Conservation (phyloP, 371 early-diverging fungal species). For the Entomophthora muscae region DNA sequence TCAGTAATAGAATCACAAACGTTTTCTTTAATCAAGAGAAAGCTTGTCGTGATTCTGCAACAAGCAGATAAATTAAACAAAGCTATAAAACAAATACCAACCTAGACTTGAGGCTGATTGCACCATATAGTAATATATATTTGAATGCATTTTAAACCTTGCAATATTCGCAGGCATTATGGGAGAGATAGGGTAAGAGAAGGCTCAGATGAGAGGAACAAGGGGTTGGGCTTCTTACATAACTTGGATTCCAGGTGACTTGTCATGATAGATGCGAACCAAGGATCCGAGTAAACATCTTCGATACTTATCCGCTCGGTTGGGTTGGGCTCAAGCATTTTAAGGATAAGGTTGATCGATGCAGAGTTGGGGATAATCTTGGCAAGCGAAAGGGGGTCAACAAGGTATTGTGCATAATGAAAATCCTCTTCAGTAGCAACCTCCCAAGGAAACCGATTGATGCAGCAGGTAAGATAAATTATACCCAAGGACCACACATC, state of each 20-base stretch:
- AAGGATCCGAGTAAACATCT: not conserved
- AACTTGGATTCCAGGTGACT: not conserved
- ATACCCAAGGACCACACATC: slow-evolving; percentile 69
- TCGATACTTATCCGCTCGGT: not conserved
- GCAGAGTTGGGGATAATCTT: not conserved
- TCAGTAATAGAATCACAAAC: no score
- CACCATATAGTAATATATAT: no score
- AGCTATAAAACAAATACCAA: no score
- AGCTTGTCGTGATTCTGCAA: no score
- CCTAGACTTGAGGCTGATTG: no score
- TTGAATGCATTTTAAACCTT: not conserved
- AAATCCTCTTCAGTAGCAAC: not conserved
- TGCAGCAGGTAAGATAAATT: slow-evolving; percentile 52
- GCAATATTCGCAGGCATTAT: not conserved
- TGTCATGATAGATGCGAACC: not conserved
- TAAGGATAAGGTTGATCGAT: not conserved
- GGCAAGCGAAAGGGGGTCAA: not conserved
- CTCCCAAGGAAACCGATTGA: slow-evolving; percentile 54
- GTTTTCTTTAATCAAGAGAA: no score
- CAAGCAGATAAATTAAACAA: no score
- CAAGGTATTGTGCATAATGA: slow-evolving; percentile 4
- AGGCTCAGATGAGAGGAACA: not conserved
- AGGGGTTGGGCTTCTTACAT: not conserved
- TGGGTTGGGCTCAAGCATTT: slow-evolving; percentile 6
- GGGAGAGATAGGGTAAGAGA: not conserved